Base-by-base conservation (phyloP, 768 basidiomycete genomes). In the Sporobolomyces phaffii region DNA sequence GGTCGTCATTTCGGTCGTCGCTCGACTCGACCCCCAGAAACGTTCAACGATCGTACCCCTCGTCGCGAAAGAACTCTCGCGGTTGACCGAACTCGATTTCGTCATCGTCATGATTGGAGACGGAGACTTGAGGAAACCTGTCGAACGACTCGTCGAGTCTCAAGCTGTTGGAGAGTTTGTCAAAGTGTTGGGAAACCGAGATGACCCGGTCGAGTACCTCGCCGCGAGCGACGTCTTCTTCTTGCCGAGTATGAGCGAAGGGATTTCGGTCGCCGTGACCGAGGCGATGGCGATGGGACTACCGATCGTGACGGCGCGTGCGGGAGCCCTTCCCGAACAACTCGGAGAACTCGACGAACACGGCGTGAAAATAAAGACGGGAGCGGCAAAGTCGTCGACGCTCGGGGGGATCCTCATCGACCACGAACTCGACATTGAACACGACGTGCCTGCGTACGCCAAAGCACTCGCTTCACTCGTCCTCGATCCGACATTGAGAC, bases 211-310 rank as follows among this genome's bases (percentile, higher is more conserved):
- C 26, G 24, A 40, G n/a, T 62, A 62, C 49, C 66, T 57, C 62
- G 49, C 45, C 10, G 36, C 40, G 54, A 26, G 53, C 43, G 72
- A 73, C 59, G 40, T 70, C 20, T 73, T 73, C 69, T 59, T 73
- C 40, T 58, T 73, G 5, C 72, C 72, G 5, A 64, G 64, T 6
- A 56, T 69, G 52, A 56, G 54, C 29, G 72, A 73, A 45, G 72
- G 72, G n/a, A 57, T 73, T 38, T 70, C 68, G 14, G 54, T 73
- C 38, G 72, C 72, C 28, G 62, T 70, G 40, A 60, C 61, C 45
- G 72, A 73, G 29, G 72, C 72, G 10, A 73, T 73, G 72, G 72
- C 72, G 24, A 66, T 65, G 59, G 68, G 65, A 11, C 54, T 73
- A 0, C 72, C 72, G 22, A 31, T 73, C 49, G 63, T 73, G 7